Base-by-base conservation (phyloP, 352 stramenopile species). In the Pythium sukuiense region DNA sequence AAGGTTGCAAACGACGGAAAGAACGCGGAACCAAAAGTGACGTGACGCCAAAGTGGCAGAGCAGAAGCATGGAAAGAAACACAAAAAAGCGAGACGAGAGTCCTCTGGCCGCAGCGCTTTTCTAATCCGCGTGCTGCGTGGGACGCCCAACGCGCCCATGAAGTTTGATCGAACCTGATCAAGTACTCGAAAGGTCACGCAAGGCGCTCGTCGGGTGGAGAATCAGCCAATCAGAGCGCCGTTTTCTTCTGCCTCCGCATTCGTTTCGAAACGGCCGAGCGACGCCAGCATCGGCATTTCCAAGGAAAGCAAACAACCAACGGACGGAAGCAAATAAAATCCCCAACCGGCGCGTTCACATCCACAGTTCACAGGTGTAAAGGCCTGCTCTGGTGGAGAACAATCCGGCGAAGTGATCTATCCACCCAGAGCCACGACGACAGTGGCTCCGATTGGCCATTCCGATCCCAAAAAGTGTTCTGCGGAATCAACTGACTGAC, bases 191-290 rank as follows among this genome's bases (percentile, higher is more conserved):
- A 60, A 45, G 33, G 54, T 18, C 54, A 35, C 33, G 33, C 6
- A 52, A 52, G 20, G 45, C 20, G 32, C 2, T 26, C 26, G 45
- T 11, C 11, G 45, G 2, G 8, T 4, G 2, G n/a, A 14, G 3
- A 33, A 60, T 49, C 24, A 16, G 20, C 30, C 20, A 32, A 32
- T 60, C 27, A 12, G 14, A 33, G 29, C 33, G 54, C 26, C 8
- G 33, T 30, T 3, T 52, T 9, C 16, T 3, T 52, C 20, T 13
- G 6, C 9, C 41, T 5, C 41, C 41, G 24, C 41, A 49, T 49
- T 29, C 30, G 54, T 60, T 60, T 60, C 54, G 54, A 32, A 60
- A 60, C 53, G 53, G 29, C n/a, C 54, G 45, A 3, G n/a, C 16
- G n/a, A 27, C n/a, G 45, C 45, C 29, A 18, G 45, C 45, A 29